Conservation (phyloP, 345 rosid genomes). For the Gossypium longicalyx region DNA sequence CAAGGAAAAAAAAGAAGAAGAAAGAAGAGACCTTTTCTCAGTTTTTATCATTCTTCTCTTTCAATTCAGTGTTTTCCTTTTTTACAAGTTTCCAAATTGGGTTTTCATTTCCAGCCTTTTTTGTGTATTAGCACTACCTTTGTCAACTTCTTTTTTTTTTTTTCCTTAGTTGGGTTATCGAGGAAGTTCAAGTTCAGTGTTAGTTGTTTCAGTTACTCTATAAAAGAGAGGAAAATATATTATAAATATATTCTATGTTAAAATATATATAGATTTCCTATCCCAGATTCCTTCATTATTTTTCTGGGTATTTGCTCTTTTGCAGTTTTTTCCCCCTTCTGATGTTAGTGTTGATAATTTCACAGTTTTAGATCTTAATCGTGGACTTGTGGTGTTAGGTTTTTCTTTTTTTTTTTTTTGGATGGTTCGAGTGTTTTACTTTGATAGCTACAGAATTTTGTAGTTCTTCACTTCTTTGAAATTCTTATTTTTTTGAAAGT, state of each 20-base stretch:
- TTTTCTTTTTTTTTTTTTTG: not conserved
- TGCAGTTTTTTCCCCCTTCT: not conserved
- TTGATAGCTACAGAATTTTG: conserved; percentile 2
- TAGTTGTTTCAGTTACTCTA: conserved; percentile 8
- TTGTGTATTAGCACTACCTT: not conserved
- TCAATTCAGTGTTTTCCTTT: conserved; percentile 5
- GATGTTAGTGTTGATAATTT: conserved; percentile 13
- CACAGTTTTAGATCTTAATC: conserved; percentile 30
- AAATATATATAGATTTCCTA: not conserved
- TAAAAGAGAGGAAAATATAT: not conserved
- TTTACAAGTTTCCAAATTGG: not conserved
- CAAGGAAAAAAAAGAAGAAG: conserved; percentile 11
- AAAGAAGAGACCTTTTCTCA: conserved; percentile 26
- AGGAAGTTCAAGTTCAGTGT: conserved; percentile 14
- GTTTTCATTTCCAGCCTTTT: conserved; percentile 17
- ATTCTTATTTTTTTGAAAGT: conserved; percentile 17
- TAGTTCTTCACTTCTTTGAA: conserved; percentile 4
- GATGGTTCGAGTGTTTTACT: not conserved
- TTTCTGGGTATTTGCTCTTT: conserved; percentile 19
- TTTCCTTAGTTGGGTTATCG: conserved; percentile 15
- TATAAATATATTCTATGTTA: not conserved
- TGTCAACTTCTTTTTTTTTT: conserved; percentile 14
- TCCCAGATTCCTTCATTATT: conserved; percentile 5
- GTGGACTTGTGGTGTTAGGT: conserved; percentile 18
- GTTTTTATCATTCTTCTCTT: conserved; percentile 9